phyloP scores from a whole-genome alignment of 176 grass and related monocot genomes.

The Pontederia crassipes region DNA sequence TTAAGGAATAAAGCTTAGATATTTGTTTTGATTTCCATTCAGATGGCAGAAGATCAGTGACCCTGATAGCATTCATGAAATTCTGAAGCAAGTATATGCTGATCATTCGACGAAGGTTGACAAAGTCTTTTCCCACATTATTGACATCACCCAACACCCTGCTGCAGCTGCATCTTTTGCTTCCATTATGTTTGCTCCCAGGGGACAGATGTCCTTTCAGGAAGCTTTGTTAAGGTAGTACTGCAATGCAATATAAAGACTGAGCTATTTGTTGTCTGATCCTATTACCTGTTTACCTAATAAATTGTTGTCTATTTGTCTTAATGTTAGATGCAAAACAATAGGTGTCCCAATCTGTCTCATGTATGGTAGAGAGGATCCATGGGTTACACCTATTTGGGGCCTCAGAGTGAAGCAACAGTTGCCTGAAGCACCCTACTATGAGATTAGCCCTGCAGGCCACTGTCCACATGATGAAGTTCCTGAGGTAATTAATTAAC shows the following conservation, averaged over 20 bases:
- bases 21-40: slow-evolving; percentile 15
- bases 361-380: slow-evolving; percentile 97
- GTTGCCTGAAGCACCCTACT: slow-evolving; percentile 77
- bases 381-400: slow-evolving; percentile 90
- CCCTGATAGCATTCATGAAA: slow-evolving; percentile 60
- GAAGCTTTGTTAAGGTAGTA: slow-evolving; percentile 57
- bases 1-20: slow-evolving; percentile 3
- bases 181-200: slow-evolving; percentile 95
- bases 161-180: slow-evolving; percentile 91
- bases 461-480: slow-evolving; percentile 98
- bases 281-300: slow-evolving; percentile 3
- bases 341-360: slow-evolving; percentile 67
- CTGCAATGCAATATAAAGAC: neutral
- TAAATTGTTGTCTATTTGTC: slow-evolving; percentile 16
- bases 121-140: slow-evolving; percentile 77
- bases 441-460: slow-evolving; percentile 89
- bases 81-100: slow-evolving; percentile 94
- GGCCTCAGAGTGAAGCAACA: slow-evolving; percentile 70
- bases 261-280: neutral
- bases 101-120: slow-evolving; percentile 85
- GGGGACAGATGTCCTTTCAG: slow-evolving; percentile 60
- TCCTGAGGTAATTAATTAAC: slow-evolving; percentile 66
- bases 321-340: slow-evolving; percentile 47
- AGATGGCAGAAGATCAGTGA: slow-evolving; percentile 97
- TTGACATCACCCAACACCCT: slow-evolving; percentile 81